phyloP scores from a whole-genome alignment of 176 grass and related monocot genomes.

The Triticum monococcum region DNA sequence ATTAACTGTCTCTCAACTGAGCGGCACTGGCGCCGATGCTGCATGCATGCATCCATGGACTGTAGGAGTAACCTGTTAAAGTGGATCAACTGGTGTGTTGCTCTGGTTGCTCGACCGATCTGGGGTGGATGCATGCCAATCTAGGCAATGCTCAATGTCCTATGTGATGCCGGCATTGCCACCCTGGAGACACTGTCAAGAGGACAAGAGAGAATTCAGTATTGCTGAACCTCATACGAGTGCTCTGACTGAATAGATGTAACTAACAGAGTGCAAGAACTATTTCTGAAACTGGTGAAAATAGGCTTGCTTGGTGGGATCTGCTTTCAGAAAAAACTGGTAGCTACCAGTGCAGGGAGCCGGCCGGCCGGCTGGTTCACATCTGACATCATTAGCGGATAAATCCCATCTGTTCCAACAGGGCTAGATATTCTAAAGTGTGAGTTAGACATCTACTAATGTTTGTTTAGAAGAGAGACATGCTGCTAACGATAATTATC shows the following conservation, averaged over 20 bases:
- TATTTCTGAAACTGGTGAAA: not conserved
- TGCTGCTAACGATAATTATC: not conserved
- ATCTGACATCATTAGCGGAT: not conserved
- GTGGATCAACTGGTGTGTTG: not conserved
- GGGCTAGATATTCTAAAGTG: not conserved
- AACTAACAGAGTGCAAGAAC: not conserved
- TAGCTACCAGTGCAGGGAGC: constrained; percentile 8
- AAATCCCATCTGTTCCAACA: not conserved
- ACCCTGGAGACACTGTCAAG: not conserved
- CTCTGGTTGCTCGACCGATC: not conserved
- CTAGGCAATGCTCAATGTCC: not conserved
- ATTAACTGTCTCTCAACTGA: constrained; percentile 36
- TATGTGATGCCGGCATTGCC: not conserved
- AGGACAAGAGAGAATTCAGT: not conserved
- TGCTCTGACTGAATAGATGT: not conserved
- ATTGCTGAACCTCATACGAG: not conserved
- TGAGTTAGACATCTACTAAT: not conserved
- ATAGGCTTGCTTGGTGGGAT: not conserved
- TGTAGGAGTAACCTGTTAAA: not conserved
- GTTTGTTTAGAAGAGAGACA: not conserved
- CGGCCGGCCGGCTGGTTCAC: not conserved
- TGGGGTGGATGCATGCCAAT: not conserved
- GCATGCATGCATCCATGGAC: not conserved
- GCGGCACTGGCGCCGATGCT: not conserved
- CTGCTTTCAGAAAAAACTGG: not conserved